These are phyloP conservation scores for Cutaneotrichosporon arboriforme DNA, from an alignment of 1,284 basidiomycete species.

Conservation along the genomic window DNA sequence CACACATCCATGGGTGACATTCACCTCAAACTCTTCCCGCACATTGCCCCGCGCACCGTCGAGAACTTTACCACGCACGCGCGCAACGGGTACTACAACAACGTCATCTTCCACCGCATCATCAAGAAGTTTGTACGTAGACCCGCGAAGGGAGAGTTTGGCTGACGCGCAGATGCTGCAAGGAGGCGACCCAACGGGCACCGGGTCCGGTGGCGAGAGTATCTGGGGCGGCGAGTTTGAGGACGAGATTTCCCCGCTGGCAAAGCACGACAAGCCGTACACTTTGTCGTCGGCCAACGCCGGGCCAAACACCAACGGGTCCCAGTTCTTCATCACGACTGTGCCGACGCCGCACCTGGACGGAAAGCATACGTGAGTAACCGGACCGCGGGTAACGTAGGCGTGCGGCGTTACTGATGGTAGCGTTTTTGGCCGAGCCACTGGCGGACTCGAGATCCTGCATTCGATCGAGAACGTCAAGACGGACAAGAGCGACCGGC, in stretches of 20 bases:
- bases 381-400: neutral
- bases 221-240: slow-evolving; percentile 95
- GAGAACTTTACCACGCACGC: slow-evolving; percentile 96
- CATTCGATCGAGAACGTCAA: slow-evolving; percentile 60
- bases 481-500: slow-evolving; percentile 71
- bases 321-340: slow-evolving; percentile 97
- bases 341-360: slow-evolving; percentile 88
- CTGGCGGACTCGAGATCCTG: slow-evolving; percentile 54
- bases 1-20: slow-evolving; percentile 97
- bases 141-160: too few species aligned
- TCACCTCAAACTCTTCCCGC: slow-evolving; percentile 80
- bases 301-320: slow-evolving; percentile 77
- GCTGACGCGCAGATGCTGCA: slow-evolving; percentile 69
- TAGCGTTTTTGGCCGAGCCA: slow-evolving; percentile 55
- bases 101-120: slow-evolving; percentile 92
- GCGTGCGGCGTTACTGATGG: neutral
- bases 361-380: slow-evolving; percentile 53
- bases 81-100: slow-evolving; percentile 85
- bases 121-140: slow-evolving; percentile 83
- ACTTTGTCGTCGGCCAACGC: slow-evolving; percentile 98
- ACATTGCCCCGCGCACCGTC: slow-evolving; percentile 86
- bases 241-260: slow-evolving; percentile 84
- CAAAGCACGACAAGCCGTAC: slow-evolving; percentile 92
- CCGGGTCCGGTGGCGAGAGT: slow-evolving; percentile 87
- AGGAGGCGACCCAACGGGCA: slow-evolving; percentile 75